Percentiles rank a stretch among this genome's conserved stretches.
phyloP scores from a whole-genome alignment of 306 rosid species.

The Aeschynomene evenia region DNA sequence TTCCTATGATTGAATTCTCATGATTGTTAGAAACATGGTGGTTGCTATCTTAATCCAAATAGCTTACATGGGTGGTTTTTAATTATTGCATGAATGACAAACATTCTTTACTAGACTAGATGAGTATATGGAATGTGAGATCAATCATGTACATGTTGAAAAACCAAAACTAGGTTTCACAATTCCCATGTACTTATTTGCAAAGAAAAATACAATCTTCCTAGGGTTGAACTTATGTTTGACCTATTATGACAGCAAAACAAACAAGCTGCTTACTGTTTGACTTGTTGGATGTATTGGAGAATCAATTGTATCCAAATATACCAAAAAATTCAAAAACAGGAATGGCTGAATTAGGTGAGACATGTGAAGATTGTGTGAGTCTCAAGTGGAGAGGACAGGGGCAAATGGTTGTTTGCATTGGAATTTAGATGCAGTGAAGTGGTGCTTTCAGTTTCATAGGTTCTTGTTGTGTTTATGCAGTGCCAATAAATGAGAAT shows the following conservation, averaged over 20 bases:
- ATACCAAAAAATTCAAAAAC: no score
- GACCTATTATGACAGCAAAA: no score
- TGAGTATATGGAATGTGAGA: constrained; percentile 7
- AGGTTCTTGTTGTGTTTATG: not conserved
- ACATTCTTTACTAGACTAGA: not conserved
- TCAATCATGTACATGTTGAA: not conserved
- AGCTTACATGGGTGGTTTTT: not conserved
- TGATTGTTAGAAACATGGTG: constrained; percentile 25
- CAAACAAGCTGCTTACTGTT: no score
- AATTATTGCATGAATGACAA: constrained; percentile 30
- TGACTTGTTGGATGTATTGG: no score
- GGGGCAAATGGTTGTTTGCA: constrained; percentile 29
- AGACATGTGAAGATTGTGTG: not conserved
- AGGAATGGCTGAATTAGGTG: no score
- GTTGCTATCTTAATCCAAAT: constrained; percentile 21
- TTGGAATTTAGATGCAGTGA: constrained; percentile 30
- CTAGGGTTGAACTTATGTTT: no score
- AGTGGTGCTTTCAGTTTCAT: constrained; percentile 42
- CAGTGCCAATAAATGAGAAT: constrained; percentile 29
- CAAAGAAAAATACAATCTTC: no score
- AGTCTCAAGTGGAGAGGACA: not conserved
- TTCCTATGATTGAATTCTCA: constrained; percentile 17
- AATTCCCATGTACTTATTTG: no score
- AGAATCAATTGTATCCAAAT: no score
- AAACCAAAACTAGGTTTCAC: no score